Conservation (phyloP, 495 filamentous ascomycete genomes). For the Cenococcum geophilum region DNA sequence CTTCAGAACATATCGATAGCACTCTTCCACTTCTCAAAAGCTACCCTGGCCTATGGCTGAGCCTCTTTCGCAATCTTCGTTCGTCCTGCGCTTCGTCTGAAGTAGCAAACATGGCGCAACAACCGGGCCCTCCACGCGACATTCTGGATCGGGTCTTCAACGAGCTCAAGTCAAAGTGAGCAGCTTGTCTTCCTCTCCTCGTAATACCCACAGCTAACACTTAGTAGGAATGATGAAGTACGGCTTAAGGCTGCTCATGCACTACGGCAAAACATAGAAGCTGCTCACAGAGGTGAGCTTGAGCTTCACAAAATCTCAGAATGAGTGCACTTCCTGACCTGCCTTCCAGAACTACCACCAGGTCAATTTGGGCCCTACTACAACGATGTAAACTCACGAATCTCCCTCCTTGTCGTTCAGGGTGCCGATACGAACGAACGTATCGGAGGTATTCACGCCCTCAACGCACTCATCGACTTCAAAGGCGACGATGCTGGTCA, state of each 20-base stretch:
- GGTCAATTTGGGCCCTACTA: constrained; percentile 77
- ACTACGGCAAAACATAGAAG: constrained; percentile 31
- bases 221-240: constrained; percentile 31
- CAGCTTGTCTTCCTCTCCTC: background rate
- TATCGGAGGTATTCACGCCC: constrained; percentile 83
- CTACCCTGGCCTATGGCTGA: constrained; percentile 24
- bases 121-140: background rate
- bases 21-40: background rate
- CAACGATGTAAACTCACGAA: constrained; percentile 66
- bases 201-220: constrained; percentile 7
- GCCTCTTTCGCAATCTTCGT: background rate
- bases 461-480: constrained; percentile 90
- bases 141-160: constrained; percentile 32
- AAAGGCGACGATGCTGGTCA: constrained; percentile 89
- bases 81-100: constrained; percentile 25
- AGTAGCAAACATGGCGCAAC: constrained; percentile 27
- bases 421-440: constrained; percentile 80
- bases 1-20: background rate
- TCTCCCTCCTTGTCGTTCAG: constrained; percentile 66
- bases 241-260: constrained; percentile 28
- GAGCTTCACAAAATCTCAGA: background rate
- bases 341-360: constrained; percentile 59
- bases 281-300: constrained; percentile 32
- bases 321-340: constrained; percentile 14
- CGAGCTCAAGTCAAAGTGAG: constrained; percentile 38